A percentile compares a stretch with the other conserved stretches of the same genome.
These are phyloP conservation scores for Fagopyrum tataricum DNA, from an alignment of 148 eudicot species.

Conservation along the genomic window DNA sequence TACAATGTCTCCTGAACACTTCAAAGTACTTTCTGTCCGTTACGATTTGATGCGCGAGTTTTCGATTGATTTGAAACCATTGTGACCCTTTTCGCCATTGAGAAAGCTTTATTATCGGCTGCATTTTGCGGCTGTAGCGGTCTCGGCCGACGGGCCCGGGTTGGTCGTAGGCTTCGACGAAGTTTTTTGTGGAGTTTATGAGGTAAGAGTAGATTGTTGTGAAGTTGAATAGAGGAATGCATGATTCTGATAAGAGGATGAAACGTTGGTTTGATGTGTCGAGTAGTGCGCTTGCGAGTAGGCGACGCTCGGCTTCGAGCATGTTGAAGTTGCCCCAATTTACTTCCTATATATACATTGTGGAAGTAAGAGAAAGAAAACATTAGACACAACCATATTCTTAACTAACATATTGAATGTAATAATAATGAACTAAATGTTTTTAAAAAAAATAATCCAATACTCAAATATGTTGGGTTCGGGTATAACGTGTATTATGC, in stretches of 20 bases:
- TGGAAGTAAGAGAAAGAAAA: background rate
- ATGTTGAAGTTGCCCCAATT: constrained; percentile 12
- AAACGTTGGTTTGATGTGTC: constrained; percentile 9
- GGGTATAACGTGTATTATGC: too few species aligned
- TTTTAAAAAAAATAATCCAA: too few species aligned
- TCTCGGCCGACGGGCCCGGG: constrained; percentile 13
- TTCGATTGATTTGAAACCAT: constrained; percentile 10
- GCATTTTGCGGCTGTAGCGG: constrained; percentile 14
- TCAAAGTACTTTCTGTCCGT: background rate
- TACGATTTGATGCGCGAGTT: background rate
- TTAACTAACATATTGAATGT: too few species aligned
- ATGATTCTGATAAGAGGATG: constrained; percentile 15
- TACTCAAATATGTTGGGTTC: too few species aligned
- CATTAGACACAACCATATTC: background rate
- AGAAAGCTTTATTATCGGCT: background rate
- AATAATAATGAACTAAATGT: too few species aligned
- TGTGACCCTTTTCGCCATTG: constrained; percentile 19
- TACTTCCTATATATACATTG: background rate
- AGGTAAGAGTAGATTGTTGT: constrained; percentile 20
- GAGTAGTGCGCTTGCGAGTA: constrained; percentile 8
- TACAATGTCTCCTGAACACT: background rate
- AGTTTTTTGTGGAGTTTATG: constrained; percentile 16
- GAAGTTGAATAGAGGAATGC: constrained; percentile 22
- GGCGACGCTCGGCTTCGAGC: constrained; percentile 14
- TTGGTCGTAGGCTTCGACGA: constrained; percentile 18